Conservation (phyloP, 768 basidiomycete genomes). For the Albatrellus ellisii region DNA sequence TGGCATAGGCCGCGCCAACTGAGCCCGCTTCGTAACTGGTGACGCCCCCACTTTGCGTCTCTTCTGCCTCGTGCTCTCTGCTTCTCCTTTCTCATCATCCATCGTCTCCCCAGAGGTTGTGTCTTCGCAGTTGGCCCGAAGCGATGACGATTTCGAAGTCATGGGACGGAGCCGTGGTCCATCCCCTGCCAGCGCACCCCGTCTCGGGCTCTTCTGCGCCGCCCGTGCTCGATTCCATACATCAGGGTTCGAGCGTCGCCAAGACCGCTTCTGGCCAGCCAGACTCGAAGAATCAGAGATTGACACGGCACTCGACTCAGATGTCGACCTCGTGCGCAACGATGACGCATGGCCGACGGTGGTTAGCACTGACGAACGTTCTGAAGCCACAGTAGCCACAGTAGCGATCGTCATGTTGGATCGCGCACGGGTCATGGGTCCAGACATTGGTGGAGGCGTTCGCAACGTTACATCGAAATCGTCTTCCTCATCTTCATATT, state of each 20-base stretch:
- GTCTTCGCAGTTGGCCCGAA: slow-evolving; percentile 1
- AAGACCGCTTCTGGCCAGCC: slow-evolving; percentile 17
- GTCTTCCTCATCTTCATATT: slow-evolving; percentile 39
- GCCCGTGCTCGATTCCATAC: slow-evolving; percentile 4
- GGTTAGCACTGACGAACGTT: slow-evolving; percentile 16
- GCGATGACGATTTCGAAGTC: slow-evolving; percentile 4
- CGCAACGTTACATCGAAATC: slow-evolving; percentile 54
- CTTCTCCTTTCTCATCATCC: slow-evolving; percentile 4
- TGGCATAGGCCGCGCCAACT: no score
- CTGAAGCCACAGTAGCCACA: slow-evolving; percentile 10
- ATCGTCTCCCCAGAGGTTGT: slow-evolving; percentile 11
- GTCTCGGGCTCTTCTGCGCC: slow-evolving; percentile 3
- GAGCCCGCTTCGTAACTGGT: not conserved
- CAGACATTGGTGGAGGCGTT: slow-evolving; percentile 34
- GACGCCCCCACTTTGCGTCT: slow-evolving; percentile 6
- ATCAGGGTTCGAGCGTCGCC: slow-evolving; percentile 10
- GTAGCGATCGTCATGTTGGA: slow-evolving; percentile 12
- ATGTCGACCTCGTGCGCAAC: slow-evolving; percentile 19
- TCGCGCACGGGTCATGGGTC: slow-evolving; percentile 11
- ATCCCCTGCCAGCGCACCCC: slow-evolving; percentile 1
- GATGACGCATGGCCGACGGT: slow-evolving; percentile 20
- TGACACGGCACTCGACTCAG: slow-evolving; percentile 13
- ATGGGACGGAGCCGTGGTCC: slow-evolving; percentile 2
- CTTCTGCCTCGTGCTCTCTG: slow-evolving; percentile 6
- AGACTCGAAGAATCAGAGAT: slow-evolving; percentile 13